Evolutionary conservation across 2,329 filamentous ascomycete species (phyloP).

Genomic region (Gnomoniopsis sp.): DNA sequence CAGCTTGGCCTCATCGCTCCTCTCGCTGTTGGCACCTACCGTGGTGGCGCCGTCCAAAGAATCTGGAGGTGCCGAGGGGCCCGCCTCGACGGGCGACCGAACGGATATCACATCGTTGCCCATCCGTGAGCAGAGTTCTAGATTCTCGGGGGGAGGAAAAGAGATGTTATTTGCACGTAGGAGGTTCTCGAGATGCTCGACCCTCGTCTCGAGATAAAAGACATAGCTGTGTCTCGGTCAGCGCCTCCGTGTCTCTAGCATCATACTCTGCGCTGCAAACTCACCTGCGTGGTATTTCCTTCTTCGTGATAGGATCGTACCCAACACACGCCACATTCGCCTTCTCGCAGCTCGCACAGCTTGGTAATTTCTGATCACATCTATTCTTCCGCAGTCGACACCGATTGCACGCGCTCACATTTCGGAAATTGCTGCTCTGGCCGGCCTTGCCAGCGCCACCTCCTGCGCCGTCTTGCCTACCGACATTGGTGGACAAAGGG

Average conservation of each 20-base stretch:
- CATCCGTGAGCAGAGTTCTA: constrained; percentile 60
- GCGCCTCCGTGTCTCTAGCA: neutral
- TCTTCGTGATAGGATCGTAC: constrained; percentile 94
- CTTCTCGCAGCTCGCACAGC: constrained; percentile 89
- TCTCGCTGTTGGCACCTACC: constrained; percentile 41
- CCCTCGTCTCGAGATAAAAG: constrained; percentile 85
- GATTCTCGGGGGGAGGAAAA: constrained; percentile 67
- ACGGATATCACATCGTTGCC: constrained; percentile 33
- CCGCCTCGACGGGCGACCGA: constrained; percentile 32
- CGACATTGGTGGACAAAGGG: constrained; percentile 25
- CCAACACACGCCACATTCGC: constrained; percentile 88
- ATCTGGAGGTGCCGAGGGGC: constrained; percentile 25
- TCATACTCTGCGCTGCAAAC: neutral
- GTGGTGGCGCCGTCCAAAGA: constrained; percentile 30
- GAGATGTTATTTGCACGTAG: constrained; percentile 66
- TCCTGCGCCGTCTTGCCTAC: constrained; percentile 21
- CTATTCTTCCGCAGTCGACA: constrained; percentile 91
- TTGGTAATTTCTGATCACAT: constrained; percentile 89
- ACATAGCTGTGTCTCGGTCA: constrained; percentile 63
- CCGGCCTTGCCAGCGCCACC: constrained; percentile 41
- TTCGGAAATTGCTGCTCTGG: constrained; percentile 69
- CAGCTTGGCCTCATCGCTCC: constrained; percentile 55
- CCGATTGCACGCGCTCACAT: constrained; percentile 91
- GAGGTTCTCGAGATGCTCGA: constrained; percentile 77
- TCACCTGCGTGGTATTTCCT: constrained; percentile 88